Base-by-base conservation (phyloP, 768 basidiomycete genomes). In the Pulveroboletus sp. region DNA sequence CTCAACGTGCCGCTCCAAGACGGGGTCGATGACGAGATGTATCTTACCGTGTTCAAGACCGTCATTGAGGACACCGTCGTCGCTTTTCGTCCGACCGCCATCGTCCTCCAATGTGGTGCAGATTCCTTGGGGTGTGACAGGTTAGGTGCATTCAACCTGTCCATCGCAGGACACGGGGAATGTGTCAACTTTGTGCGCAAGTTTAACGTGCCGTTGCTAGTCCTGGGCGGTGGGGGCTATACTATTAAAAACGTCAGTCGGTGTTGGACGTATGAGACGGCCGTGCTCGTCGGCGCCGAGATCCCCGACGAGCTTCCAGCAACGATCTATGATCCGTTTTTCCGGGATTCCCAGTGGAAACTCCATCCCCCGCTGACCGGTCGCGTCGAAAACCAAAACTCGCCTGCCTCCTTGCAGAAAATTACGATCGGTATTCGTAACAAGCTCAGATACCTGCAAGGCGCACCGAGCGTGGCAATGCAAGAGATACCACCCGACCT, bases 201-300 rank as follows among this genome's bases (percentile, higher is more conserved):
- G 56, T 98, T 89, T 71, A 83, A 85, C 60, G 81, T 98, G 3
- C 95, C 95, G 1, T 72, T 98, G 13, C 76, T 99, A 15, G 88
- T 98, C 30, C 67, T 99, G 6, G 95, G 95, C 37, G 95, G 95
- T 2, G 95, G 95, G 4, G 95, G 95, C 1, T 99, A 99, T 70
- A 93, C 93, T 5, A 89, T 97, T 67, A 89, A 93, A 63, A 95
- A 95, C 64, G 96, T 99, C 57, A 88, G 89, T 40, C 82, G 95
- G n/a, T 99, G 95, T 65, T 99, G 95, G 95, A 86, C 95, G 31
- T 95, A 99, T 73, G 95, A 99, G 68, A 99, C 96, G 0, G 84
- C 91, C 11, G 88, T 98, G 1, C 82, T 95, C 8, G 85, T 96
- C 40, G 92, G 89, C 14, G 80, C 84, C 0, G 70, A 78, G 33